A percentile compares a stretch with the other conserved stretches of the same genome.
Evolutionary conservation across 352 stramenopile species (phyloP).

Genomic region (Phytophthora ohioensis): DNA sequence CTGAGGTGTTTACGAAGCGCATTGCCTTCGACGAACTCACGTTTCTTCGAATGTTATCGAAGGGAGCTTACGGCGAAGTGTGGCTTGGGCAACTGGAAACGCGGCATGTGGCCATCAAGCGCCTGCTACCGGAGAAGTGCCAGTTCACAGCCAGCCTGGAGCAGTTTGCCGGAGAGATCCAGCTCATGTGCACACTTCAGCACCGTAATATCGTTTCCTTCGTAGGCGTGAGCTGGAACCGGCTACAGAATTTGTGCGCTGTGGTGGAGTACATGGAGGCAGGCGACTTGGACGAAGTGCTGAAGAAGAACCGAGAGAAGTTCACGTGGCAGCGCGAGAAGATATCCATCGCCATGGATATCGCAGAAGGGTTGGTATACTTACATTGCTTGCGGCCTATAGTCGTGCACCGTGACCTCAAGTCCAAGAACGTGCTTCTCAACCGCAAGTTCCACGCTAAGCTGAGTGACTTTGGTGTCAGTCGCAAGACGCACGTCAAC

Average conservation of each 20-base stretch:
- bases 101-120: conserved; percentile 79
- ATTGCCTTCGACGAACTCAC: conserved; percentile 77
- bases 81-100: conserved; percentile 74
- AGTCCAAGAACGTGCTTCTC: conserved; percentile 89
- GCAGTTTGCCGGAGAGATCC: conserved; percentile 77
- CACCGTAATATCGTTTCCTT: conserved; percentile 85
- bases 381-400: conserved; percentile 77
- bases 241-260: conserved; percentile 71
- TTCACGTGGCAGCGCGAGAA: conserved; percentile 78
- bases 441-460: conserved; percentile 76
- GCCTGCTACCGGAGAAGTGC: conserved; percentile 67
- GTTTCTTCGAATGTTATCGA: conserved; percentile 67
- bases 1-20: conserved; percentile 53
- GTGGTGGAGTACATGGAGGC: conserved; percentile 86
- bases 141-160: conserved; percentile 60
- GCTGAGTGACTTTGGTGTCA: conserved; percentile 90
- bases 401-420: conserved; percentile 89
- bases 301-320: conserved; percentile 59
- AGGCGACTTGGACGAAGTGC: conserved; percentile 68
- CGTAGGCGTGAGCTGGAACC: conserved; percentile 76
- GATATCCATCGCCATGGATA: conserved; percentile 84
- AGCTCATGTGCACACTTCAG: conserved; percentile 73
- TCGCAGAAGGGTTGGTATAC: conserved; percentile 87
- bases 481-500: conserved; percentile 73
- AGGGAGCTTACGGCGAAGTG: conserved; percentile 80